Evolutionary conservation across 352 stramenopile genomes (phyloP), one percentile per base, ranked within the genome.

Genomic region (Phytophthora crassamura): DNA sequence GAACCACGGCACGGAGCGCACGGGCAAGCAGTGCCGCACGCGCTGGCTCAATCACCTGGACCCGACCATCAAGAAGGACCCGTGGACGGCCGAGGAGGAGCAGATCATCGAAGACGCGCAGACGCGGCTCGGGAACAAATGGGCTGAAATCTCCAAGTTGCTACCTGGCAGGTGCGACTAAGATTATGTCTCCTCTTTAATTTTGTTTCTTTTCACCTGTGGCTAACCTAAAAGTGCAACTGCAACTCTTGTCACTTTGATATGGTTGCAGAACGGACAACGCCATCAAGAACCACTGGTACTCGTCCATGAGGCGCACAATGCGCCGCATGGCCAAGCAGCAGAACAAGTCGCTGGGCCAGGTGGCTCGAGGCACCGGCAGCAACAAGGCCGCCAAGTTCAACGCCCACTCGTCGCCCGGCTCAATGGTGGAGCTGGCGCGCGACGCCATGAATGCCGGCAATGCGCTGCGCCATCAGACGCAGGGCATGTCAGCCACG

Each of bases 111-210:
- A 97, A 48, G 83, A 95, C 54, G 86, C 87, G 5, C 92, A 98
- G 64, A 93, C 83, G 18, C 74, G 89, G 18, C 88, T 97, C 28
- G 97, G 98, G 15, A 99, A 99, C 81, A 96, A 98, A 53, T 99
- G 98, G 98, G 94, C 94, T 7, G 95, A 99, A 74, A 99, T 99
- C 73, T 97, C 97, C 32, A 99, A 99, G 67, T 80, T 97, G 0
- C 77, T 99, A 8, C 95, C 96, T 41, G 97, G 97, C 28, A 78
- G 86, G 82, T 93, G 62, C n/a, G 59, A 58, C 39, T 12, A 7
- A n/a, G n/a, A n/a, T n/a, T n/a, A n/a, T n/a, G n/a, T n/a, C n/a
- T n/a, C 38, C 32, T 32, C 4, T n/a, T 34, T 9, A n/a, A 7
- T 34, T n/a, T 38, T 40, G 12, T 16, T 47, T 33, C 3, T 15